Evolutionary conservation across 257 asterid species (phyloP), one percentile per base, ranked within the genome.

Genomic region (Ophiorrhiza pumila): DNA sequence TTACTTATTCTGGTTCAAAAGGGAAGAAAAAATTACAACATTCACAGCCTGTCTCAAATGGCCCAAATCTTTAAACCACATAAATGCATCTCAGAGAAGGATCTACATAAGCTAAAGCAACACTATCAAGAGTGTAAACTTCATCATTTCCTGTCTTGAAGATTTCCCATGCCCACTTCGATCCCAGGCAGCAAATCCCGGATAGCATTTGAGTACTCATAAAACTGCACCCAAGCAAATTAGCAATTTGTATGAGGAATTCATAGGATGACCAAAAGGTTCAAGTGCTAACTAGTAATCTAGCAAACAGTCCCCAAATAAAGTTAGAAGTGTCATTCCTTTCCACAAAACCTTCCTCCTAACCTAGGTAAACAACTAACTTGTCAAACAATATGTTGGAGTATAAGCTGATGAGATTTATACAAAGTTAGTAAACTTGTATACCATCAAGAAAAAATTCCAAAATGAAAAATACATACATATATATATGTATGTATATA

Each of bases 221-320:
- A 70, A 58, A 87, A 90, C 98, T 92, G 92, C 89, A 84, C 66
- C 22, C 64, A 58, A 69, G 14, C 50, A 68, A 53, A 55, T 63
- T 70, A 72, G 53, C 23, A 32, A 71, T 45, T 39, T 13, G 22
- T 41, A 65, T 73, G 65, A 68, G 62, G 55, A 32, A 76, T 8
- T 18, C 17, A 20, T 60, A 50, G 41, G 14, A 58, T 18, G 18
- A 15, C 13, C 27, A 4, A 31, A 75, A 45, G 35, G 47, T 27
- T n/a, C 17, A 11, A 27, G 41, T 5, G 37, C 47, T 25, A 45
- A 57, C 47, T 20, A 49, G 18, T 22, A 35, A 14, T 32, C 15
- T 23, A 65, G 53, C n/a, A 49, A 56, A 39, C 41, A 42, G 53
- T 57, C 50, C 62, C 25, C 7, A 45, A 14, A 22, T 13, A 34